These are phyloP conservation scores for Vitellaria paradoxa DNA, from an alignment of 179 eudicot genomes.

Conservation along the genomic window DNA sequence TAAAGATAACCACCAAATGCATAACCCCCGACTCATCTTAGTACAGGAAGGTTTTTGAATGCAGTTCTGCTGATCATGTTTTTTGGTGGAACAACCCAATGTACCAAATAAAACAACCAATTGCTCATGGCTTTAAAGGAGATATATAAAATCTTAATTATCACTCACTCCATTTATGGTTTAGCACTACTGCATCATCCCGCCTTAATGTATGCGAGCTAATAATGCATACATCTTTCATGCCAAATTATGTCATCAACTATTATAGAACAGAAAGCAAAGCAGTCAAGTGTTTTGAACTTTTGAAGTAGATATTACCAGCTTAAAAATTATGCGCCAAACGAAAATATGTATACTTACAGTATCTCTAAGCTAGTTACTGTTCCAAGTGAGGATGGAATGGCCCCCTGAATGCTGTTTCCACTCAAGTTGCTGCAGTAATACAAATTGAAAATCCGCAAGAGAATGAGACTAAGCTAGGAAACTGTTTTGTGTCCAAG, in stretches of 20 bases:
- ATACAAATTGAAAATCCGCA: neutral
- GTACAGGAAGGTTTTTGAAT: neutral
- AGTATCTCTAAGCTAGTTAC: constrained; percentile 54
- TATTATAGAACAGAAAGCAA: neutral
- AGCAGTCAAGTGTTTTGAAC: neutral
- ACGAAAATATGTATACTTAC: constrained; percentile 41
- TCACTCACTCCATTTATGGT: neutral
- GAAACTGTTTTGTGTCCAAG: neutral
- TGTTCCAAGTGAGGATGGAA: constrained; percentile 76
- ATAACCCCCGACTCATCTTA: neutral
- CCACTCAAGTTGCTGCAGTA: constrained; percentile 86
- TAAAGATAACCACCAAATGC: neutral
- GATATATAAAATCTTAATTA: constrained; percentile 2
- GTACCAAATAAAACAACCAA: neutral
- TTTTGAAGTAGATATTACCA: too few relatives aligned
- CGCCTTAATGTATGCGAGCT: too few relatives aligned
- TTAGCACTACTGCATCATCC: neutral
- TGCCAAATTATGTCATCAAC: neutral
- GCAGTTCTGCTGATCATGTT: neutral
- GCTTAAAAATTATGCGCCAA: neutral
- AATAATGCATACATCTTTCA: neutral
- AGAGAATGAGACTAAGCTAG: neutral
- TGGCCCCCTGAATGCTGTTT: constrained; percentile 79
- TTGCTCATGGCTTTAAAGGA: neutral
- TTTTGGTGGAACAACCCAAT: neutral